A percentile compares a stretch with the other conserved stretches of the same genome.
These are phyloP conservation scores for Phlebiopsis flavidoalba DNA, from an alignment of 768 basidiomycete genomes.

Conservation along the genomic window DNA sequence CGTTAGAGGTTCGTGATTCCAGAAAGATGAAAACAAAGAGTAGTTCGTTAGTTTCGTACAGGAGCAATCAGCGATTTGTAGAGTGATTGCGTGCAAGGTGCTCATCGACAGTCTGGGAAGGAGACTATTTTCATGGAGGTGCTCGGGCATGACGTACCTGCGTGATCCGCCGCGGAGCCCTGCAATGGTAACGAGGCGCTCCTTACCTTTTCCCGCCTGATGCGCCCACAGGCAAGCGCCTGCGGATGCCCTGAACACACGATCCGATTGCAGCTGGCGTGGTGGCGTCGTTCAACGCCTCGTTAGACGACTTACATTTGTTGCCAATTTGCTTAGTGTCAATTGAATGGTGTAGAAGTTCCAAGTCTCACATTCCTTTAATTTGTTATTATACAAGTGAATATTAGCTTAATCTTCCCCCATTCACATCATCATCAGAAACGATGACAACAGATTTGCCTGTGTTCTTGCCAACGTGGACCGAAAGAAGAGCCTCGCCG, in stretches of 20 bases:
- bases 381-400: neutral
- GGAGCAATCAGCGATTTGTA: neutral
- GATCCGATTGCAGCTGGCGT: no score
- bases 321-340: no score
- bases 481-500: constrained; percentile 4
- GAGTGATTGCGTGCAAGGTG: neutral
- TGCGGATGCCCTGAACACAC: no score
- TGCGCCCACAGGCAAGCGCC: neutral
- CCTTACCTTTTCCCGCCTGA: neutral
- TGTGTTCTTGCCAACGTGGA: constrained; percentile 2
- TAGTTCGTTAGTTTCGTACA: neutral
- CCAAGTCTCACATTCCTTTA: neutral
- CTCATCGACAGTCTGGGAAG: neutral
- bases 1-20: neutral
- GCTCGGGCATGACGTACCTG: neutral
- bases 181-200: neutral
- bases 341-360: neutral
- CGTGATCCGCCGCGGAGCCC: neutral
- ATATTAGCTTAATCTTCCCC: no score
- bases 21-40: neutral
- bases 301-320: no score
- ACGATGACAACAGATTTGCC: constrained; percentile 11
- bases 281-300: no score
- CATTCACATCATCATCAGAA: neutral
- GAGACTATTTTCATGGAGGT: neutral